Evolutionary conservation across 1,284 basidiomycete species (phyloP), one percentile per base, ranked within the genome.

Genomic region (Moesziomyces parantarcticus): DNA sequence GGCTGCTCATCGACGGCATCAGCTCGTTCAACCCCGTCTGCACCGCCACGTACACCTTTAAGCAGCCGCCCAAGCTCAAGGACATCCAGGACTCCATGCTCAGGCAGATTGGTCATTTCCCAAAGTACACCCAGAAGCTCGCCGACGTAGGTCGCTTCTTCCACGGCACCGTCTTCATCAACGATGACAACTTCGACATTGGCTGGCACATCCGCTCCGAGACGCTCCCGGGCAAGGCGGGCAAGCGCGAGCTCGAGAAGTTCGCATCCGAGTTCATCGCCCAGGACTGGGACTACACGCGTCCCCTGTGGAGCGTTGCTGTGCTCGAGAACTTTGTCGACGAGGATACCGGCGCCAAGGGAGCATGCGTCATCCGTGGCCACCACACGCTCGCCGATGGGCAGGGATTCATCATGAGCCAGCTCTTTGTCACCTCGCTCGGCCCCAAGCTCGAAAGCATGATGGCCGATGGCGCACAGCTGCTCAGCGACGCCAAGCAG

Each of bases 331-430:
- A 82, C 66, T 83, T 67, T 49, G 50, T 53, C 18, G 77, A 76
- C 43, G 61, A 68, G 20, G 46, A 62, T 25, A 66, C 29, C n/a
- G 71, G 62, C 13, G 65, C 71, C 16, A 67, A 56, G 46, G 62
- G 76, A 2, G 80, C 80, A 1, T 68, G 76, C 42, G 74, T 81
- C 5, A 75, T 72, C 7, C 61, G 81, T 9, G 81, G 81, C 3
- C 81, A 83, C 46, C 81, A 83, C 51, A 76, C 76, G 2, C 47
- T 78, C 9, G 58, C 79, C 4, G 81, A 83, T 49, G 81, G 81
- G 0, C 80, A 82, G 50, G 81, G 81, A 7, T 83, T 82, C 56
- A 63, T 82, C 57, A 65, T 82, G 64, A 70, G 65, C 34, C 75
- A 79, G 54, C 60, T 83, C 10, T 73, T 69, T 16, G 54, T 77